Conservation (phyloP, 345 rosid genomes). For the Bruguiera parviflora region DNA sequence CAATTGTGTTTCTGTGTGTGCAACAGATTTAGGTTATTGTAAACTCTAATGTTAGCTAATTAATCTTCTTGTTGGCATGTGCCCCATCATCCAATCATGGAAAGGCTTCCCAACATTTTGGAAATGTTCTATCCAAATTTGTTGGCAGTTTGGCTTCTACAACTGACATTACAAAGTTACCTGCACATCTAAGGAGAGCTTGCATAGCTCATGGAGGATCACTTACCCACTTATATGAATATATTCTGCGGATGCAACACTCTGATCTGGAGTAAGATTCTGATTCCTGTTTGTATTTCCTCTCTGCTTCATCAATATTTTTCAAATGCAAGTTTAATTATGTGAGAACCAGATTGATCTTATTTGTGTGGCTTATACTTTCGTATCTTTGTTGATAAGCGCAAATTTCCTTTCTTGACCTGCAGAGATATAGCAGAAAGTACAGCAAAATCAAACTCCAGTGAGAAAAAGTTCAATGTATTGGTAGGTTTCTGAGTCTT, state of each 20-base stretch:
- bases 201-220: conserved; percentile 76
- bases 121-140: conserved; percentile 74
- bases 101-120: conserved; percentile 93
- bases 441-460: conserved; percentile 26
- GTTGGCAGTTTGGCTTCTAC: conserved; percentile 69
- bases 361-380: neutral
- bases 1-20: neutral
- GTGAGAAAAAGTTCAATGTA: conserved; percentile 54
- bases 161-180: conserved; percentile 48
- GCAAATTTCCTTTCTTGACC: conserved; percentile 12
- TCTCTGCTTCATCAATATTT: conserved; percentile 1
- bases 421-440: conserved; percentile 51
- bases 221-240: conserved; percentile 66
- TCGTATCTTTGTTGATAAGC: conserved; percentile 6
- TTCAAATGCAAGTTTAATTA: neutral
- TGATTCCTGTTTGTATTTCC: conserved; percentile 1
- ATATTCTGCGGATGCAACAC: conserved; percentile 81
- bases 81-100: conserved; percentile 20
- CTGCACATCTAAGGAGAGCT: conserved; percentile 73
- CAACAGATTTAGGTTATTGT: neutral
- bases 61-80: conserved; percentile 14
- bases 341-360: neutral
- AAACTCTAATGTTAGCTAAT: neutral
- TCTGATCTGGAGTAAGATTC: conserved; percentile 66
- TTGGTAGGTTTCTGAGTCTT: conserved; percentile 46